Conservation (phyloP, 371 early-diverging fungal species). For the Cokeromyces recurvatus region DNA sequence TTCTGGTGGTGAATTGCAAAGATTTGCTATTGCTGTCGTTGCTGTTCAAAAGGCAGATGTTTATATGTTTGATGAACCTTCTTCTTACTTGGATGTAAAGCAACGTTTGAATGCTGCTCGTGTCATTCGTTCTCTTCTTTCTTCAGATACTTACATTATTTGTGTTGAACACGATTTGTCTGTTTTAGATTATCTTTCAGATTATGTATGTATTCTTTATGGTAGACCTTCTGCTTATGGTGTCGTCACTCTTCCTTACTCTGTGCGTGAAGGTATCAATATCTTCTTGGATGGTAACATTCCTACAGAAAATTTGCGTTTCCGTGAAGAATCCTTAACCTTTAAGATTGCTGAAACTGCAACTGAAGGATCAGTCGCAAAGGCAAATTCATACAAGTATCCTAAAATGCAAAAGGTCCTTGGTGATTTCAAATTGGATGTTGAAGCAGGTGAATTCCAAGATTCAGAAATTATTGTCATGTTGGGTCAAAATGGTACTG, state of each 20-base stretch:
- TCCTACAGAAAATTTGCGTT: constrained; percentile 99
- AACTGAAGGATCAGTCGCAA: constrained; percentile 61
- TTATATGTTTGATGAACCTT: constrained; percentile 99
- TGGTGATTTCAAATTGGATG: constrained; percentile 84
- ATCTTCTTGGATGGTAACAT: constrained; percentile 99
- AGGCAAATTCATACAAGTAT: constrained; percentile 76
- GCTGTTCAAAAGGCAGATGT: constrained; percentile 91
- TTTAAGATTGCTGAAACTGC: constrained; percentile 94
- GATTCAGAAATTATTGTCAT: constrained; percentile 99
- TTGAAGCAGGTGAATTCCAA: constrained; percentile 88
- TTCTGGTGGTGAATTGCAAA: constrained; percentile 99
- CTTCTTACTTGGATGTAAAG: constrained; percentile 99
- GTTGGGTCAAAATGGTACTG: constrained; percentile 99
- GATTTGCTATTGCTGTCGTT: constrained; percentile 95
- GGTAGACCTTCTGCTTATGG: constrained; percentile 98
- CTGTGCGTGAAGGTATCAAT: constrained; percentile 99
- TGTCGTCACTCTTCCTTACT: constrained; percentile 98
- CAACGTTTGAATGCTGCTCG: constrained; percentile 98
- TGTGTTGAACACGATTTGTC: constrained; percentile 99
- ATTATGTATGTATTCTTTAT: constrained; percentile 99
- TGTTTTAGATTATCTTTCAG: constrained; percentile 98
- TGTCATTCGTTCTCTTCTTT: constrained; percentile 88
- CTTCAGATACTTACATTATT: constrained; percentile 83
- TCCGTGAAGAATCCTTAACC: constrained; percentile 96
- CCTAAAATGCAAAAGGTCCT: constrained; percentile 84